These are phyloP conservation scores for Leccinum pallidistipes DNA, from an alignment of 1,284 basidiomycete species.

Conservation along the genomic window DNA sequence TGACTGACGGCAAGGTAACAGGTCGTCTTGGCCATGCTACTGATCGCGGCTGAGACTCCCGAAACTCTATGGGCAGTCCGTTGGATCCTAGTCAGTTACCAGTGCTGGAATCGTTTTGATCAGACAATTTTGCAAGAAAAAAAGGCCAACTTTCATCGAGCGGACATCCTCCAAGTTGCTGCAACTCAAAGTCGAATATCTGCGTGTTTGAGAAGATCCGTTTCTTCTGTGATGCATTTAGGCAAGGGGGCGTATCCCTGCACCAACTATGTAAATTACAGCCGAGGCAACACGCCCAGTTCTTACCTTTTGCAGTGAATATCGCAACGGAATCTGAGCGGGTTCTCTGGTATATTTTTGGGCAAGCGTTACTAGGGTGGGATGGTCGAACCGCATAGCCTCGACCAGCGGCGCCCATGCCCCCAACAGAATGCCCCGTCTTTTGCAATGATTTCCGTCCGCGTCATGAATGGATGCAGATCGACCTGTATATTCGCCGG, in stretches of 20 bases:
- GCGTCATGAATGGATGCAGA: slow-evolving; percentile 75
- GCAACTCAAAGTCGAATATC: slow-evolving; percentile 60
- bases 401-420: slow-evolving; percentile 52
- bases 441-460: slow-evolving; percentile 53
- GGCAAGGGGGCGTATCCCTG: slow-evolving; percentile 60
- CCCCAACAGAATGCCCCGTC: slow-evolving; percentile 63
- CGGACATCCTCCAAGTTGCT: slow-evolving; percentile 45
- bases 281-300: not conserved
- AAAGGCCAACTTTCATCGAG: slow-evolving; percentile 14
- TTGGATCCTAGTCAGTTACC: slow-evolving; percentile 13
- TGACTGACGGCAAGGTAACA: slow-evolving; percentile 7
- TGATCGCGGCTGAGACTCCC: not conserved
- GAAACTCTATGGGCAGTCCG: slow-evolving; percentile 13
- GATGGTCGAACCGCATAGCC: slow-evolving; percentile 51
- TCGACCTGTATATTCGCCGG: slow-evolving; percentile 44
- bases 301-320: slow-evolving; percentile 71
- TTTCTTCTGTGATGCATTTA: slow-evolving; percentile 52
- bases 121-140: not conserved
- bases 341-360: slow-evolving; percentile 57
- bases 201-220: slow-evolving; percentile 60
- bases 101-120: slow-evolving; percentile 4
- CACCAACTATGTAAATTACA: not conserved
- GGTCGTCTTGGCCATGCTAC: not conserved
- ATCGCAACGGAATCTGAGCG: slow-evolving; percentile 62
- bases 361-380: slow-evolving; percentile 42